Conservation (phyloP, 2,329 filamentous ascomycete genomes). For the Septoria petroselini region DNA sequence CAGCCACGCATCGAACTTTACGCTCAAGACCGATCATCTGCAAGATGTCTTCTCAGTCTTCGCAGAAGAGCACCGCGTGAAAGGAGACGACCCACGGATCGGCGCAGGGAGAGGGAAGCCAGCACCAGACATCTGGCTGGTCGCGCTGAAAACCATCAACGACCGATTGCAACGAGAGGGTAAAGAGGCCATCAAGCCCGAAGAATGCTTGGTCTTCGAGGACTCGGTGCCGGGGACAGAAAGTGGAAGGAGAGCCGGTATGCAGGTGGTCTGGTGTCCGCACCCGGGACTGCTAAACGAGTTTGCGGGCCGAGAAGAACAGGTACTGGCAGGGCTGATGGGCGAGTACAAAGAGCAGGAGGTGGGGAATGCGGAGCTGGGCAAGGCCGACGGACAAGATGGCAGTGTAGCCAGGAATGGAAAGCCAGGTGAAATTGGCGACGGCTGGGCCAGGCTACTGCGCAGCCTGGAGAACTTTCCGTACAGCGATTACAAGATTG, state of each 20-base stretch:
- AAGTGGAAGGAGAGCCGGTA: constrained; percentile 82
- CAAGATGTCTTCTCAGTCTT: constrained; percentile 57
- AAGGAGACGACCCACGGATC: constrained; percentile 83
- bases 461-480: constrained; percentile 57
- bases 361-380: constrained; percentile 34
- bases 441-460: constrained; percentile 59
- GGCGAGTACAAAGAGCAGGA: constrained; percentile 62
- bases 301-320: constrained; percentile 70
- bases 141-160: constrained; percentile 84
- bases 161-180: constrained; percentile 59
- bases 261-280: constrained; percentile 91
- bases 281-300: constrained; percentile 74
- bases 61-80: constrained; percentile 64
- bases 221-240: constrained; percentile 93
- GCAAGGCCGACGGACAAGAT: constrained; percentile 29
- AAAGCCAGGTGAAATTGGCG: constrained; percentile 52
- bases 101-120: constrained; percentile 82
- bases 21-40: constrained; percentile 66
- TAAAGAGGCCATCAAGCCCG: constrained; percentile 64
- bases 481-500: constrained; percentile 59
- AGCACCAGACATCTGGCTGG: constrained; percentile 86
- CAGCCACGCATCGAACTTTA: constrained; percentile 68
- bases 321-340: constrained; percentile 79
- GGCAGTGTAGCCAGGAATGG: constrained; percentile 7
- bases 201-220: constrained; percentile 94